Evolutionary conservation across 75 land plant genomes (phyloP).

Genomic region (Sequoia sempervirens): DNA sequence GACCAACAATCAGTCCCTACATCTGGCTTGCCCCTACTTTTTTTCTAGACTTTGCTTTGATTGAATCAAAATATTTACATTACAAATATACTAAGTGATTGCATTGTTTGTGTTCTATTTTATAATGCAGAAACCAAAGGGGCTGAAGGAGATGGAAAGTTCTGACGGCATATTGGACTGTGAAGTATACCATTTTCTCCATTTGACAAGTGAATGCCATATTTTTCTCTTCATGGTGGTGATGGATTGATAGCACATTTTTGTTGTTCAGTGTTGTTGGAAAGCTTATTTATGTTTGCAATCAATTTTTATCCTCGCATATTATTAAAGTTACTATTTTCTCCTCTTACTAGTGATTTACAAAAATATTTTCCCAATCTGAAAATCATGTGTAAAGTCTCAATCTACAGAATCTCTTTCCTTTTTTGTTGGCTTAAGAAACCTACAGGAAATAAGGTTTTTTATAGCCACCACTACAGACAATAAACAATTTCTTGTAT

Average conservation of each 20-base stretch:
- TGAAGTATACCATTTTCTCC: background rate
- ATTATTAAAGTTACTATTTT: background rate
- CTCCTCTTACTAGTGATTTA: background rate
- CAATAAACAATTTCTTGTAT: background rate
- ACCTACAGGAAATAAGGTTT: background rate
- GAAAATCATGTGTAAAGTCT: conserved; percentile 3
- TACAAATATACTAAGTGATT: background rate
- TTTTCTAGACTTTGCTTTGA: background rate
- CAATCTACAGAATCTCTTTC: background rate
- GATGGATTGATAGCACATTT: conserved; percentile 3
- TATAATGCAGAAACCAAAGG: conserved; percentile 35
- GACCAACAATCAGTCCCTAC: too few species aligned
- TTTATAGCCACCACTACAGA: background rate
- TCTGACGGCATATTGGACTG: conserved; percentile 36
- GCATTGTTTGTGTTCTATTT: background rate
- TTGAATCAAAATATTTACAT: background rate
- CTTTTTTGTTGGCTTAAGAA: background rate
- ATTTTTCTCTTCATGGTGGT: background rate
- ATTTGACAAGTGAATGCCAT: background rate
- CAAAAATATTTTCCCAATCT: background rate
- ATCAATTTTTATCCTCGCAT: background rate
- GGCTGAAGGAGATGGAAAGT: conserved; percentile 46
- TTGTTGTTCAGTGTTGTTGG: background rate
- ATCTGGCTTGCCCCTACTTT: background rate
- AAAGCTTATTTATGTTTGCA: conserved; percentile 1